These are phyloP conservation scores for Cylindrodendrum hubeiense DNA, from an alignment of 2,329 filamentous ascomycete genomes.

Conservation along the genomic window DNA sequence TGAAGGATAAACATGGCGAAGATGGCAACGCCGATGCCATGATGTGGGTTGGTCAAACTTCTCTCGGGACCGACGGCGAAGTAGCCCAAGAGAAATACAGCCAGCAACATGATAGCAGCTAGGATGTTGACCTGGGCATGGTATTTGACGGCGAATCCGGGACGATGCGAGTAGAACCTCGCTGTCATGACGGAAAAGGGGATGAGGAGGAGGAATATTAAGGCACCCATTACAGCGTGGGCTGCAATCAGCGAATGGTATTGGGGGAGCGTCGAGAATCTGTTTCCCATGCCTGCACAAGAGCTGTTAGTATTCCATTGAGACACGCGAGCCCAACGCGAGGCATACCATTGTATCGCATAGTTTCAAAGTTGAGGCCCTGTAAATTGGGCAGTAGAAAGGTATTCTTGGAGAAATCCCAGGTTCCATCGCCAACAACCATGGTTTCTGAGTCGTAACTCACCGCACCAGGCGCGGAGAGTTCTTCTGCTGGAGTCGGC, in stretches of 20 bases:
- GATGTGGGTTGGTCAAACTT: constrained; percentile 84
- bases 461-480: constrained; percentile 79
- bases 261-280: constrained; percentile 75
- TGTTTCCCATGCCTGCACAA: constrained; percentile 81
- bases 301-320: constrained; percentile 26
- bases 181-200: constrained; percentile 80
- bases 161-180: constrained; percentile 75
- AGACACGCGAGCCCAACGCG: neutral
- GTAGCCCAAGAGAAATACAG: constrained; percentile 80
- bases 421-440: constrained; percentile 85
- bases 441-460: constrained; percentile 81
- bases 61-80: constrained; percentile 81
- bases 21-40: constrained; percentile 85
- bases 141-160: constrained; percentile 72
- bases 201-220: constrained; percentile 81
- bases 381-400: constrained; percentile 84
- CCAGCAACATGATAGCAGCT: constrained; percentile 75
- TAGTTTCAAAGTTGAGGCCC: constrained; percentile 83
- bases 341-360: constrained; percentile 82
- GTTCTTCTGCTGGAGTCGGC: constrained; percentile 67
- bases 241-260: constrained; percentile 79
- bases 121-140: constrained; percentile 83
- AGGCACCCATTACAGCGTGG: constrained; percentile 78
- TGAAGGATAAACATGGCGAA: constrained; percentile 81
- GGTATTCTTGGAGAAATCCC: constrained; percentile 81